A percentile compares a stretch with the other conserved stretches of the same genome.
These are phyloP conservation scores for Paramecium tetraurelia DNA, from an alignment of 73 alveolate species.

Conservation along the genomic window DNA sequence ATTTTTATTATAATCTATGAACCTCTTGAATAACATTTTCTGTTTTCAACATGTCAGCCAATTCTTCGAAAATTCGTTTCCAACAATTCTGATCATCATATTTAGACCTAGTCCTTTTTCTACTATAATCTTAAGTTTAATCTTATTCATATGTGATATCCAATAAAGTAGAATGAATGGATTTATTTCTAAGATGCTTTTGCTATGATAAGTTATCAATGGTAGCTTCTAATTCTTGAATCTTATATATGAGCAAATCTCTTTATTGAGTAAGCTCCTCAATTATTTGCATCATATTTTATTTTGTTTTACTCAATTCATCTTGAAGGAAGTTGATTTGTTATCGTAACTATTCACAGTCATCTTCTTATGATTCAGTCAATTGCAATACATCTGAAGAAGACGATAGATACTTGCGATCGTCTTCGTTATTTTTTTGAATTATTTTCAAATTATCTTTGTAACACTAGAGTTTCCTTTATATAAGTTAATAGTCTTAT, in stretches of 20 bases:
- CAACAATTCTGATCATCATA: not conserved
- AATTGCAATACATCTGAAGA: not conserved
- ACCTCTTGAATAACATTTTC: conserved; percentile 15
- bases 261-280: not conserved
- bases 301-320: not conserved
- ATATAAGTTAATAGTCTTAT: not conserved
- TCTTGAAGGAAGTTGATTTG: not conserved
- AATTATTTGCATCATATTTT: not conserved
- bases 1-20: not conserved
- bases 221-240: not conserved
- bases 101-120: conserved; percentile 26
- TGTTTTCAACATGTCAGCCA: not conserved
- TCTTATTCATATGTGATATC: conserved; percentile 32
- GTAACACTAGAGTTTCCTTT: not conserved
- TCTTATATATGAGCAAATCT: not conserved
- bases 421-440: conserved; percentile 45
- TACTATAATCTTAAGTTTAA: conserved; percentile 12
- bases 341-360: not conserved
- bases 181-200: not conserved
- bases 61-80: not conserved
- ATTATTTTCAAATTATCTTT: conserved; percentile 1
- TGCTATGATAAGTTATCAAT: not conserved
- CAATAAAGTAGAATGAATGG: not conserved
- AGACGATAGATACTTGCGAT: not conserved
- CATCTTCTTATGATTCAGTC: conserved; percentile 33